phyloP scores from a whole-genome alignment of 768 basidiomycete species.

The Leccinum pellstonianum region DNA sequence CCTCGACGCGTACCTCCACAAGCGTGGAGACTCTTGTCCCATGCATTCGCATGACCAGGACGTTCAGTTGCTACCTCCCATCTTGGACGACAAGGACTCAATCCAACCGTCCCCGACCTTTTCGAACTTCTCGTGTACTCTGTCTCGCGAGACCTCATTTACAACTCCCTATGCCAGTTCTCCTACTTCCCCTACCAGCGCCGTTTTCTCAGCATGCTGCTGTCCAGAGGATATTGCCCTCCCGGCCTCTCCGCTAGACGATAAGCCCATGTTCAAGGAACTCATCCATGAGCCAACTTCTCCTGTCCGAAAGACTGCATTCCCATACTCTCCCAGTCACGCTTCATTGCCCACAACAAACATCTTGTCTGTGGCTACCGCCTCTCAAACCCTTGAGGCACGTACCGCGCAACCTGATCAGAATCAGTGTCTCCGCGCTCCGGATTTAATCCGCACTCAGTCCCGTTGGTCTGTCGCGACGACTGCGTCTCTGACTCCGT shows the following conservation, averaged over 20 bases:
- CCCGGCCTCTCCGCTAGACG: slow-evolving; percentile 24
- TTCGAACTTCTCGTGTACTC: slow-evolving; percentile 27
- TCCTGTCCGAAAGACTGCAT: slow-evolving; percentile 2
- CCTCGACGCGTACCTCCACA: slow-evolving; percentile 15
- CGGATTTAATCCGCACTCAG: slow-evolving; percentile 11
- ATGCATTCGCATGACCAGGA: slow-evolving; percentile 16
- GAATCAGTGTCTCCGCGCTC: slow-evolving; percentile 2
- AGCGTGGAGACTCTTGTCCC: slow-evolving; percentile 16
- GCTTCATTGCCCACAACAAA: slow-evolving; percentile 7
- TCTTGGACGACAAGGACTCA: slow-evolving; percentile 28
- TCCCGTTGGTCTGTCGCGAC: slow-evolving; percentile 33
- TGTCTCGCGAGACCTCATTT: slow-evolving; percentile 27
- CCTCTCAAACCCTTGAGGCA: not conserved
- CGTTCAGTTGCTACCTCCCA: slow-evolving; percentile 11
- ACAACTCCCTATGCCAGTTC: slow-evolving; percentile 26
- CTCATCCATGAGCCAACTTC: not conserved
- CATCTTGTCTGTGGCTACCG: slow-evolving; percentile 12
- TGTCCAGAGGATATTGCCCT: slow-evolving; percentile 26
- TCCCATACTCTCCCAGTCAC: slow-evolving; percentile 9
- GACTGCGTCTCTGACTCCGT: slow-evolving; percentile 28
- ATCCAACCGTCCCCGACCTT: slow-evolving; percentile 28
- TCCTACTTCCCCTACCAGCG: slow-evolving; percentile 22
- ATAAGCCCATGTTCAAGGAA: slow-evolving; percentile 7
- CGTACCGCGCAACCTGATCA: not conserved
- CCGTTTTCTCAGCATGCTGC: slow-evolving; percentile 18